A percentile compares a stretch with the other conserved stretches of the same genome.
These are phyloP conservation scores for Arthrobotrys pseudoclavata DNA, from an alignment of 2,329 filamentous ascomycete species.

Conservation along the genomic window DNA sequence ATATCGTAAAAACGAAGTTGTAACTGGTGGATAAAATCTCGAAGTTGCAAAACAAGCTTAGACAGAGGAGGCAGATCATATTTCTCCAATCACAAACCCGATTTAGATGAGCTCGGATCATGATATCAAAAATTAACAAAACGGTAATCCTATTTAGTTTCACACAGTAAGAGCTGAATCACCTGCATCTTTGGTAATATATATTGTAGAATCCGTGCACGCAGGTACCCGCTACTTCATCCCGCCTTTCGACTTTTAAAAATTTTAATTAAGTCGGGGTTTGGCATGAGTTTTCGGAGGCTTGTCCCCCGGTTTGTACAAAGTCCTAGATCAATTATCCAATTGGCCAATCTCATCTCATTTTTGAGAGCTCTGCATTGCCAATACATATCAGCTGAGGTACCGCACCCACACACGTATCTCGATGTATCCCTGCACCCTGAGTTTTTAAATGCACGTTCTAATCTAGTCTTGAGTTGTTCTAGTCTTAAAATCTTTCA, in stretches of 20 bases:
- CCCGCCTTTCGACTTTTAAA: constrained; percentile 14
- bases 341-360: background rate
- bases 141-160: background rate
- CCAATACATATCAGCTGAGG: constrained; percentile 3
- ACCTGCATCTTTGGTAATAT: background rate
- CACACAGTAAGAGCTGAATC: background rate
- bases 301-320: background rate
- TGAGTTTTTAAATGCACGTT: constrained; percentile 11
- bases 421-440: background rate
- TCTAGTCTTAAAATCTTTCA: background rate
- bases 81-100: constrained; percentile 6
- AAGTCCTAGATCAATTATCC: background rate
- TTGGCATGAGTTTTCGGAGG: background rate
- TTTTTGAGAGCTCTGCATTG: background rate
- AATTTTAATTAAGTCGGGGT: background rate
- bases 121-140: background rate
- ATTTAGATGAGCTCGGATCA: background rate
- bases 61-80: background rate
- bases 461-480: too few relatives aligned
- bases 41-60: background rate
- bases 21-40: background rate
- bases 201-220: constrained; percentile 1
- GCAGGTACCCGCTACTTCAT: constrained; percentile 14
- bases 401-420: background rate
- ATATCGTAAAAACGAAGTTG: background rate